Percentiles rank a stretch among this genome's conserved stretches.
phyloP scores from a whole-genome alignment of 108 stramenopile species.

The Cyclostephanos tholiformis region DNA sequence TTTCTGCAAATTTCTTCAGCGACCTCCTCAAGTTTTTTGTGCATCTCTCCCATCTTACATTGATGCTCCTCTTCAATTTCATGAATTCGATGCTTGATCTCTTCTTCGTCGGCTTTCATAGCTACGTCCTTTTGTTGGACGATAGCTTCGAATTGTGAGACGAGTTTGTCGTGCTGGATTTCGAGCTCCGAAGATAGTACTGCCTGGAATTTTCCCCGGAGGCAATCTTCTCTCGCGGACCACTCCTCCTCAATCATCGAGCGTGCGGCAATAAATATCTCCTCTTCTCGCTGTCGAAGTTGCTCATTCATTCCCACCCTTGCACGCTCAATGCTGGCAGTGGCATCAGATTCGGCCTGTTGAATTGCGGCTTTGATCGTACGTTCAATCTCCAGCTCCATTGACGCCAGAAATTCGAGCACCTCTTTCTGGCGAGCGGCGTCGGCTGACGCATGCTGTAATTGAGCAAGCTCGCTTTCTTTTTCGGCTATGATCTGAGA shows the following conservation, averaged over 20 bases:
- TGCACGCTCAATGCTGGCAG: slow-evolving; percentile 16
- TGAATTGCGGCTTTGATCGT: slow-evolving; percentile 19
- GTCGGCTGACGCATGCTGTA: slow-evolving; percentile 18
- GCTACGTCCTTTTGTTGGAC: slow-evolving; percentile 35
- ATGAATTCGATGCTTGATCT: neutral
- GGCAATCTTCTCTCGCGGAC: slow-evolving; percentile 5
- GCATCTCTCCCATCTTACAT: slow-evolving; percentile 3
- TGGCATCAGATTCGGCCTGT: slow-evolving; percentile 12
- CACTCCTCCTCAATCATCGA: slow-evolving; percentile 14
- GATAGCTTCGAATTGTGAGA: slow-evolving; percentile 46
- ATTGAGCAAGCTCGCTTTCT: slow-evolving; percentile 13
- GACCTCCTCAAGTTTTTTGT: slow-evolving; percentile 13
- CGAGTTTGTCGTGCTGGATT: slow-evolving; percentile 24
- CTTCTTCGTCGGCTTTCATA: slow-evolving; percentile 12
- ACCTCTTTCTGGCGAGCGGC: slow-evolving; percentile 26
- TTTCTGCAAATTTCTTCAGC: slow-evolving; percentile 14
- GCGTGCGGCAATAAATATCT: slow-evolving; percentile 20
- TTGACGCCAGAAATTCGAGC: slow-evolving; percentile 10
- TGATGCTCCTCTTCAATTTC: slow-evolving; percentile 17
- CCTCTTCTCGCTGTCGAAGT: slow-evolving; percentile 8
- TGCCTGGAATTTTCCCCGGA: slow-evolving; percentile 21
- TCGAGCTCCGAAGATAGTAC: slow-evolving; percentile 11
- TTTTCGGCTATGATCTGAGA: slow-evolving; percentile 7
- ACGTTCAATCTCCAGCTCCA: slow-evolving; percentile 24
- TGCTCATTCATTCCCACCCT: slow-evolving; percentile 12